Conservation (phyloP, 2,329 filamentous ascomycete species). For the Sporothrix mexicana region DNA sequence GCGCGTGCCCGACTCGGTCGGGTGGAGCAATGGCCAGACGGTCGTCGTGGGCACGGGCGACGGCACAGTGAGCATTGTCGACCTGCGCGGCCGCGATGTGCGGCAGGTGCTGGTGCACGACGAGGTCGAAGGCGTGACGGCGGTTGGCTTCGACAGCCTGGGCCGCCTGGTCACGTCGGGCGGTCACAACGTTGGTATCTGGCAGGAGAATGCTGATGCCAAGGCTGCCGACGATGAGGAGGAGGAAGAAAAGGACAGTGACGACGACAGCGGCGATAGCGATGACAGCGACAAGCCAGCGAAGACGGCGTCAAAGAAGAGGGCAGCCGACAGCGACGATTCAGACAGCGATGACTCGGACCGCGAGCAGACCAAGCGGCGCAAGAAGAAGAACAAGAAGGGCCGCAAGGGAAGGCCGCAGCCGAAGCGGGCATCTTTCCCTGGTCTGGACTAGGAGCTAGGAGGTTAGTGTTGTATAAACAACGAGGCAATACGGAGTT, state of each 20-base stretch:
- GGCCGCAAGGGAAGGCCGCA: slow-evolving; percentile 37
- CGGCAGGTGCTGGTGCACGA: slow-evolving; percentile 75
- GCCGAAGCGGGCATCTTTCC: slow-evolving; percentile 41
- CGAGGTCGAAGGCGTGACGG: slow-evolving; percentile 83
- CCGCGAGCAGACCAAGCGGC: slow-evolving; percentile 40
- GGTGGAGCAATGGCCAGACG: slow-evolving; percentile 68
- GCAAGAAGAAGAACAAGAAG: slow-evolving; percentile 46
- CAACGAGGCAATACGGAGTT: no score
- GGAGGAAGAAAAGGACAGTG: slow-evolving; percentile 44
- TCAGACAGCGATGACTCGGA: slow-evolving; percentile 41
- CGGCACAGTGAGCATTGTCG: slow-evolving; percentile 77
- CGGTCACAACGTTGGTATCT: slow-evolving; percentile 85
- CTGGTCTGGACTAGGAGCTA: slow-evolving; percentile 42
- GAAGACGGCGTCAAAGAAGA: slow-evolving; percentile 47
- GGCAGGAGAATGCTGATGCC: slow-evolving; percentile 69
- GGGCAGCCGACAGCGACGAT: slow-evolving; percentile 47
- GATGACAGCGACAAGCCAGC: slow-evolving; percentile 52
- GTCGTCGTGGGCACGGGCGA: slow-evolving; percentile 83
- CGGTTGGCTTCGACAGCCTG: slow-evolving; percentile 80
- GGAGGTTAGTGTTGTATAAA: not conserved
- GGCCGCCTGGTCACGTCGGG: slow-evolving; percentile 90
- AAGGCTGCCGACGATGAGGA: not conserved
- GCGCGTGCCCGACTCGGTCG: slow-evolving; percentile 72
- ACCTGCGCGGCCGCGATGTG: slow-evolving; percentile 75
- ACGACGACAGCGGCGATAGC: slow-evolving; percentile 54